These are phyloP conservation scores for Venustampulla echinocandica DNA, from an alignment of 495 filamentous ascomycete genomes.

Conservation along the genomic window DNA sequence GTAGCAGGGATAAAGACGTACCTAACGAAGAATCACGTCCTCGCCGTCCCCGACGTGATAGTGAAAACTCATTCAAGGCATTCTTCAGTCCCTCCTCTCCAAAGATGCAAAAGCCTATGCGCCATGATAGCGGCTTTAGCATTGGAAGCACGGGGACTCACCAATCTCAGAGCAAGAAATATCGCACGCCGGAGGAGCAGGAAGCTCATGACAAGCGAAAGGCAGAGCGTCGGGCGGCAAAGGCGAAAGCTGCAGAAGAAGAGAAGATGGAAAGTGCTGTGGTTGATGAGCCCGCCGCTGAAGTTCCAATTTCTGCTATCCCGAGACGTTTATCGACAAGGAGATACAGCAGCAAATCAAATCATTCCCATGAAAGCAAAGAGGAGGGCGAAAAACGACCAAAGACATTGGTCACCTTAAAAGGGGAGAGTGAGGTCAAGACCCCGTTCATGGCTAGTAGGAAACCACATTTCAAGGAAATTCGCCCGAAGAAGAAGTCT, in stretches of 20 bases:
- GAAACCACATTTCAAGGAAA: conserved; percentile 17
- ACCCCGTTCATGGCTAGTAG: conserved; percentile 14
- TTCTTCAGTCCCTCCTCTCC: conserved; percentile 10
- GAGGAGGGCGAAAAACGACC: conserved; percentile 8
- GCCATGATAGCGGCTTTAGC: conserved; percentile 20
- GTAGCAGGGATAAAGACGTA: conserved; percentile 11
- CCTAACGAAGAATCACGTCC: conserved; percentile 7
- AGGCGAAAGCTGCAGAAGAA: conserved; percentile 7
- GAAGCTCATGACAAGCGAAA: conserved; percentile 23
- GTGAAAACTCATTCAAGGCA: conserved; percentile 9
- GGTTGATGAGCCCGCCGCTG: conserved; percentile 2
- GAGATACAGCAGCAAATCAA: conserved; percentile 5
- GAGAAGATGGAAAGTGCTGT: conserved; percentile 11
- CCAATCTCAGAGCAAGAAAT: conserved; percentile 15
- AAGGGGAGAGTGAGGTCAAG: conserved; percentile 22
- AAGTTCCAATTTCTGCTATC: neutral
- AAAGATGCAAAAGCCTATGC: conserved; percentile 8
- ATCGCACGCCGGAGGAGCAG: conserved; percentile 24
- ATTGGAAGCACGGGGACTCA: conserved; percentile 5
- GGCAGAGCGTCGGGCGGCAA: conserved; percentile 11
- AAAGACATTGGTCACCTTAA: conserved; percentile 14
- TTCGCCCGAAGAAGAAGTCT: neutral
- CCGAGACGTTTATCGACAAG: conserved; percentile 11
- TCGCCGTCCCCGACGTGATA: conserved; percentile 13
- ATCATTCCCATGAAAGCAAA: neutral